phyloP scores from a whole-genome alignment of 2,329 filamentous ascomycete genomes.

The Fusarium sp. region DNA sequence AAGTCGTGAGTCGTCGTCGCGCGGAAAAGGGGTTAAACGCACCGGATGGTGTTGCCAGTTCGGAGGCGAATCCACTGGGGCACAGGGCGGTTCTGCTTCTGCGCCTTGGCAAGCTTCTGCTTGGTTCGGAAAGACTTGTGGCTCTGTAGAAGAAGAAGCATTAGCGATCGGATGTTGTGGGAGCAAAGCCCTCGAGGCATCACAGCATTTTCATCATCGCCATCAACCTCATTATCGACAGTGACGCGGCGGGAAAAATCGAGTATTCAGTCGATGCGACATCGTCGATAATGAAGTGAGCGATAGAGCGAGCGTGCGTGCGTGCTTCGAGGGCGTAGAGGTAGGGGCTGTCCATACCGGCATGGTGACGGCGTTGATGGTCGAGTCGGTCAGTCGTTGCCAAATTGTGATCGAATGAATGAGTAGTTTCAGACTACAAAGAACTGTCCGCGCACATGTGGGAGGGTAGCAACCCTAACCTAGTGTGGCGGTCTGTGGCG shows the following conservation, averaged over 20 bases:
- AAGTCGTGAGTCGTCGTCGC: conserved; percentile 23
- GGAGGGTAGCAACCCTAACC: too few relatives aligned
- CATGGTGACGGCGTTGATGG: conserved; percentile 57
- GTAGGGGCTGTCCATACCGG: conserved; percentile 52
- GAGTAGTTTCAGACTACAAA: too few relatives aligned
- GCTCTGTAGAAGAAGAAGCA: conserved; percentile 70
- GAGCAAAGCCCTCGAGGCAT: conserved; percentile 23
- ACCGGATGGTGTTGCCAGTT: conserved; percentile 99
- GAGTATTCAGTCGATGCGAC: conserved; percentile 17
- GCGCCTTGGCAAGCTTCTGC: conserved; percentile 99
- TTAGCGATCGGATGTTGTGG: conserved; percentile 44
- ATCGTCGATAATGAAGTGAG: conserved; percentile 30
- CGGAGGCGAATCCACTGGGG: conserved; percentile 99
- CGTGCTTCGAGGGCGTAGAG: conserved; percentile 12
- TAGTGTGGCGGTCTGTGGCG: neutral
- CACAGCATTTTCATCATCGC: conserved; percentile 14
- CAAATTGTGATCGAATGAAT: conserved; percentile 47
- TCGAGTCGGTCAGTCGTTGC: conserved; percentile 53
- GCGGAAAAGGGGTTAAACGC: conserved; percentile 60
- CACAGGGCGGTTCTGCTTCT: conserved; percentile 99
- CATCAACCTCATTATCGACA: conserved; percentile 25
- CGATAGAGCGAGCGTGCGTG: conserved; percentile 10
- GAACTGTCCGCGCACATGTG: too few relatives aligned
- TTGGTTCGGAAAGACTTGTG: conserved; percentile 99
- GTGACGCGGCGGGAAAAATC: conserved; percentile 6